These are phyloP conservation scores for Curvularia spicifera DNA, from an alignment of 2,329 filamentous ascomycete species.

Conservation along the genomic window DNA sequence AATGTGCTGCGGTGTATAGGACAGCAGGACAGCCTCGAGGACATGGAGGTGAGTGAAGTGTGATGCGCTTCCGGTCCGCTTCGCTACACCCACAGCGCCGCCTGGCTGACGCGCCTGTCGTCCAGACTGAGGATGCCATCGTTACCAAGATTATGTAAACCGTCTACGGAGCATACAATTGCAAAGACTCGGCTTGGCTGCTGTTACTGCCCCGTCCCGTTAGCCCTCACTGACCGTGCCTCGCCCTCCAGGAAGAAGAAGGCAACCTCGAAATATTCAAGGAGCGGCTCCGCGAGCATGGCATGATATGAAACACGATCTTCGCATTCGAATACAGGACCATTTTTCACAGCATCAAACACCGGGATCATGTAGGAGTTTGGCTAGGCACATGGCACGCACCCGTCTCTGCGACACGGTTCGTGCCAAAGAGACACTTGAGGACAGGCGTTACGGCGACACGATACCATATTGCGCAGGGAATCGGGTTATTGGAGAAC, in stretches of 20 bases:
- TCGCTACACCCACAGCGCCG: constrained; percentile 35
- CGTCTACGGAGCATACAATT: constrained; percentile 21
- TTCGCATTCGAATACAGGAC: constrained; percentile 13
- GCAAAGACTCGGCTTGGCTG: constrained; percentile 17
- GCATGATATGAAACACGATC: constrained; percentile 35
- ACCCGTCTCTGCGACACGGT: constrained; percentile 17
- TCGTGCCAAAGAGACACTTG: constrained; percentile 33
- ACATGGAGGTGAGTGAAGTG: constrained; percentile 88
- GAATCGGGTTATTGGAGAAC: constrained; percentile 39
- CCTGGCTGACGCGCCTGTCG: constrained; percentile 51
- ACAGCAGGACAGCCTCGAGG: constrained; percentile 96
- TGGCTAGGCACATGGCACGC: constrained; percentile 36
- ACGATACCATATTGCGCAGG: constrained; percentile 20
- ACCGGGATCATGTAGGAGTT: constrained; percentile 21
- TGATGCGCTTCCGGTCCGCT: constrained; percentile 24
- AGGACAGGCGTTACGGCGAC: constrained; percentile 26
- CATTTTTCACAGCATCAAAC: constrained; percentile 34
- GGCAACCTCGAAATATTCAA: constrained; percentile 41
- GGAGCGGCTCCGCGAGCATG: constrained; percentile 39
- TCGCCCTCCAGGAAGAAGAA: constrained; percentile 39
- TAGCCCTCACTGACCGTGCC: constrained; percentile 38
- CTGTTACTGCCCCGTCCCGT: constrained; percentile 23
- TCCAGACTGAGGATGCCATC: constrained; percentile 82
- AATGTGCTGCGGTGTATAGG: constrained; percentile 95
- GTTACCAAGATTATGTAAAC: constrained; percentile 83